These are phyloP conservation scores for Pleurotus citrinopileatus DNA, from an alignment of 768 basidiomycete genomes.

Conservation along the genomic window DNA sequence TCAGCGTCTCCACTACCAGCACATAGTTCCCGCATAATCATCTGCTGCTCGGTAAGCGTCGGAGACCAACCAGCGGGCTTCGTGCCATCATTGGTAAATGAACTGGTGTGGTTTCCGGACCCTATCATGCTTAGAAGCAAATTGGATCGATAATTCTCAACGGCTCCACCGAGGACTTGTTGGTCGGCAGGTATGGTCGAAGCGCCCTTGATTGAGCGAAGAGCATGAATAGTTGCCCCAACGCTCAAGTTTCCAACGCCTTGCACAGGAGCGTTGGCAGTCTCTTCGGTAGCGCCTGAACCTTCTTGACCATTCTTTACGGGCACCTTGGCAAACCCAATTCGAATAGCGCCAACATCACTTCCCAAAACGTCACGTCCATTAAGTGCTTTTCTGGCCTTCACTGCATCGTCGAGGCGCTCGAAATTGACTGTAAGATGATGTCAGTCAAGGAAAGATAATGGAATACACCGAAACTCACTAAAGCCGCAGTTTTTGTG, in stretches of 20 bases:
- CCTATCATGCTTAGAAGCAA: conserved; percentile 86
- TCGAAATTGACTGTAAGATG: conserved; percentile 83
- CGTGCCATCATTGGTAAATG: conserved; percentile 51
- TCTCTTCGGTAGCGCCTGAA: conserved; percentile 57
- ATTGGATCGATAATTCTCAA: conserved; percentile 95
- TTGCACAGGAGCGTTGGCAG: conserved; percentile 63
- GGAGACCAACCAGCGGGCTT: conserved; percentile 69
- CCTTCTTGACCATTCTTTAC: conserved; percentile 81
- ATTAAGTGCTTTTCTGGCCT: conserved; percentile 93
- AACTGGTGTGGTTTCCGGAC: conserved; percentile 63
- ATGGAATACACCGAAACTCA: conserved; percentile 32
- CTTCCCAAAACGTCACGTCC: conserved; percentile 94
- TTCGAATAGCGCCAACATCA: conserved; percentile 95
- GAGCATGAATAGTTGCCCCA: conserved; percentile 83
- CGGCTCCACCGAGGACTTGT: conserved; percentile 85
- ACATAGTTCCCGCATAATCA: conserved; percentile 93
- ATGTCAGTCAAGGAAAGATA: conserved; percentile 13
- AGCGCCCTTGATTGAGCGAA: conserved; percentile 89
- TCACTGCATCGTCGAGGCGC: conserved; percentile 92
- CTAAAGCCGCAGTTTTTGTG: conserved; percentile 97
- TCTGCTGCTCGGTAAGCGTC: conserved; percentile 90
- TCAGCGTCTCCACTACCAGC: conserved; percentile 76
- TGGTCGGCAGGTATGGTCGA: conserved; percentile 89
- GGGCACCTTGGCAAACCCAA: conserved; percentile 96
- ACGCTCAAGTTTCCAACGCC: conserved; percentile 85